Evolutionary conservation across 768 basidiomycete species (phyloP).

Genomic region (Phylloporus sp.): DNA sequence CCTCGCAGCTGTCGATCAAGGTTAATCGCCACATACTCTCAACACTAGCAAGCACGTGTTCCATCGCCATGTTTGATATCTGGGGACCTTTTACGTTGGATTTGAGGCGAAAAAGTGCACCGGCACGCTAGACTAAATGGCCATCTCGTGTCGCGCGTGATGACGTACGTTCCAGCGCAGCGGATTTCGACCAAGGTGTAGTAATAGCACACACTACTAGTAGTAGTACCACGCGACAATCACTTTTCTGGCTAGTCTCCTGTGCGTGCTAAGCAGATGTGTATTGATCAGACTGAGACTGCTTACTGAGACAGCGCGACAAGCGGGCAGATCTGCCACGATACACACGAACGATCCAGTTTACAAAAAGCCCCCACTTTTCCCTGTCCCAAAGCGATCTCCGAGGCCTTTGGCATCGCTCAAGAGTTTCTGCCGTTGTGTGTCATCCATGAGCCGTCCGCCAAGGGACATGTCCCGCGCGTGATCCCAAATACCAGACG

Average conservation of each 20-base stretch:
- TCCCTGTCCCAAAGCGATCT: conserved; percentile 77
- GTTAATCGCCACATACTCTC: background rate
- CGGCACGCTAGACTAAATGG: background rate
- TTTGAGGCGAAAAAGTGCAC: background rate
- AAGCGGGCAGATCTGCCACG: background rate
- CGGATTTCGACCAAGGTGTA: background rate
- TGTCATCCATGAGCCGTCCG: conserved; percentile 88
- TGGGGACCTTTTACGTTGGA: background rate
- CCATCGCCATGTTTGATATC: conserved; percentile 5
- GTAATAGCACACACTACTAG: background rate
- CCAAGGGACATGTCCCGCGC: conserved; percentile 83
- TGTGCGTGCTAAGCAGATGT: background rate
- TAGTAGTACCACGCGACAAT: background rate
- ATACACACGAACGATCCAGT: background rate
- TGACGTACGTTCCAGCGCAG: conserved; percentile 2
- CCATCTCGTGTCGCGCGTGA: background rate
- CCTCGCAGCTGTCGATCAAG: background rate
- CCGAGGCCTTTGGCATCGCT: conserved; percentile 78
- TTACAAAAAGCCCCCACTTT: conserved; percentile 60
- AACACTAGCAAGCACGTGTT: conserved; percentile 4
- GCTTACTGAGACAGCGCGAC: conserved; percentile 7
- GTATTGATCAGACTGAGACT: background rate
- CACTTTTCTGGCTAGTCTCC: background rate
- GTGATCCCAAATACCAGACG: conserved; percentile 86
- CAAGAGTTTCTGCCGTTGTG: conserved; percentile 70